A percentile compares a stretch with the other conserved stretches of the same genome.
These are phyloP conservation scores for Kazachstania kunashirensis DNA, from an alignment of 805 yeast species.

Conservation along the genomic window DNA sequence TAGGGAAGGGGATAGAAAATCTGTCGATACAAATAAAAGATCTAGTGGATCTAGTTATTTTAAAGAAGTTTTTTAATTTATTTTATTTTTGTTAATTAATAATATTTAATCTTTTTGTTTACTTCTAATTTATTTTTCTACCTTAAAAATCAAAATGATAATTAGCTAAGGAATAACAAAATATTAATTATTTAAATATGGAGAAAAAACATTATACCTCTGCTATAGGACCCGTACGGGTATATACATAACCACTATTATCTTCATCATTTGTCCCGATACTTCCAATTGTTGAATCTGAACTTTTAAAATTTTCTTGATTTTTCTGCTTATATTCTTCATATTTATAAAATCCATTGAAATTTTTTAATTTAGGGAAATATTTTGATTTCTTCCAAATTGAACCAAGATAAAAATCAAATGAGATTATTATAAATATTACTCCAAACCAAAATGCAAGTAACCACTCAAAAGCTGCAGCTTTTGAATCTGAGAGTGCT, in stretches of 20 bases:
- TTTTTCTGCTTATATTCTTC: slow-evolving; percentile 5
- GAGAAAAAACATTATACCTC: too few species aligned
- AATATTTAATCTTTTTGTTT: background rate
- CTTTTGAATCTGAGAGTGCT: slow-evolving; percentile 34
- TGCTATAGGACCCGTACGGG: too few species aligned
- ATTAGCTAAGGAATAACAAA: too few species aligned
- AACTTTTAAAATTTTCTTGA: too few species aligned
- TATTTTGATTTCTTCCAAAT: slow-evolving; percentile 24
- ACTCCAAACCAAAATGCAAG: slow-evolving; percentile 79
- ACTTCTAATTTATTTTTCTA: too few species aligned
- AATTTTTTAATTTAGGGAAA: slow-evolving; percentile 22
- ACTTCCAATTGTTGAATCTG: too few species aligned
- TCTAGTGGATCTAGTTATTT: slow-evolving; percentile 8
- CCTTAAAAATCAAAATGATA: too few species aligned
- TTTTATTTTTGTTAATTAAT: background rate
- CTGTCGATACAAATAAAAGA: too few species aligned
- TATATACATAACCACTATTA: too few species aligned
- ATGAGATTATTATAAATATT: slow-evolving; percentile 49
- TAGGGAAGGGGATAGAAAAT: too few species aligned
- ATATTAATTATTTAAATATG: too few species aligned
- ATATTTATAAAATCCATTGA: slow-evolving; percentile 22
- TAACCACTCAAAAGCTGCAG: slow-evolving; percentile 77
- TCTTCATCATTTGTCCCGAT: too few species aligned
- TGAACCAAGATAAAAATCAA: slow-evolving; percentile 66
- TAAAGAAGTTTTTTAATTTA: slow-evolving; percentile 21